phyloP scores from a whole-genome alignment of 225 moss, liverwort and hornwort genomes.

The Polytrichum formosum region DNA sequence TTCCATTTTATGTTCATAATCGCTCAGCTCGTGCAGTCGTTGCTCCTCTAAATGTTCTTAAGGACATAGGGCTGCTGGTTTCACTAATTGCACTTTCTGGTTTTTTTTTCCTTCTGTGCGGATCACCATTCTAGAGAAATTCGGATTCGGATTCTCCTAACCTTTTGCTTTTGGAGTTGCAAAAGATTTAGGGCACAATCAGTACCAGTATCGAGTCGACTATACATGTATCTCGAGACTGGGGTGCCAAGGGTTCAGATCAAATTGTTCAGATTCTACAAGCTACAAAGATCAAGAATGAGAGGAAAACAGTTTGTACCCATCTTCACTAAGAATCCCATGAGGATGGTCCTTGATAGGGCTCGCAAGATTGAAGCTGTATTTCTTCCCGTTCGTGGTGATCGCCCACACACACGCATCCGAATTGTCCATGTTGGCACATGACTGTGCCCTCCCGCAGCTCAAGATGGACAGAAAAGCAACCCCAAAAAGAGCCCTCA shows the following conservation, averaged over 20 bases:
- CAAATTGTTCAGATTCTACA: too few relatives aligned
- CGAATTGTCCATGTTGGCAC: conserved; percentile 27
- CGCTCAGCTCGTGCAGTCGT: not conserved
- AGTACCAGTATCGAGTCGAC: too few relatives aligned
- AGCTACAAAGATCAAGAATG: too few relatives aligned
- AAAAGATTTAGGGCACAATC: too few relatives aligned
- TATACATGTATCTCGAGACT: too few relatives aligned
- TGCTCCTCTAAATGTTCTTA: not conserved
- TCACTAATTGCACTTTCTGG: not conserved
- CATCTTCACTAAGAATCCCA: conserved; percentile 55
- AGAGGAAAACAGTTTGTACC: conserved; percentile 18
- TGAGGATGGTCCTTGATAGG: conserved; percentile 41
- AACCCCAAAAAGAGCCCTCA: conserved; percentile 6
- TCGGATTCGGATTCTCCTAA: too few relatives aligned
- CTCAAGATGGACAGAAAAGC: conserved; percentile 15
- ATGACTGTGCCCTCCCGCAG: conserved; percentile 20
- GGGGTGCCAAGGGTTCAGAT: too few relatives aligned
- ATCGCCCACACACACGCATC: conserved; percentile 44
- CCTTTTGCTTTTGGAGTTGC: too few relatives aligned
- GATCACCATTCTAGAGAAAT: not conserved
- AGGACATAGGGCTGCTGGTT: not conserved
- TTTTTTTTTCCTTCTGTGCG: not conserved
- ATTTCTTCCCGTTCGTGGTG: conserved; percentile 35
- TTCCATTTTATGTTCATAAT: not conserved
- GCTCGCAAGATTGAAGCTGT: conserved; percentile 44